Base-by-base conservation (phyloP, 2,329 filamentous ascomycete genomes). In the Colletotrichum musae region DNA sequence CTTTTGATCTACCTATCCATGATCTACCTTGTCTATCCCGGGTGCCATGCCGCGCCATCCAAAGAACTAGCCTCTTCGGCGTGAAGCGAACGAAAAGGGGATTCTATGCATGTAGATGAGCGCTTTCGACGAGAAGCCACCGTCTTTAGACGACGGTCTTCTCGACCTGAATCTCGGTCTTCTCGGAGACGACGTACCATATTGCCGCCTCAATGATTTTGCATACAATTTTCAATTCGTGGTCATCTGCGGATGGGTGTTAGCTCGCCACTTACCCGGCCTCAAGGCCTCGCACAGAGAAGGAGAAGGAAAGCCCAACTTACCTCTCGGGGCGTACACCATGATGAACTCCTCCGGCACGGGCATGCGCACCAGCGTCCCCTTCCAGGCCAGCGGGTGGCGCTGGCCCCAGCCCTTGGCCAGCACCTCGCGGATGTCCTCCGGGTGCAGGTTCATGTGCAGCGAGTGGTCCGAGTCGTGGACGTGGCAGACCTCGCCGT, bases 401-500 rank as follows among this genome's bases (percentile, higher is more conserved):
- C 88, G 81, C 81, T 97, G 90, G 1, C 92, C 94, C 94, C 94
- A 97, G 2, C 93, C 93, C 71, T 89, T 90, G 73, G 91, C 87
- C 26, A 97, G 81, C 18, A 96, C 87, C 59, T 91, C 84, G 74
- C 86, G 88, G 59, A 92, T 93, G 76, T 97, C 94, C 50, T 91
- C 88, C 0, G 93, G 93, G 75, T 96, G 93, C 60, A 97, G 85
- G 57, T 90, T 93, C 81, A 96, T 84, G 79, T 97, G 94, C 86
- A 96, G 84, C 4, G 90, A 92, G 70, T 92, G 88, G 73, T 96
- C 94, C 26, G 87, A 90, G 57, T 91, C 88, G 79, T 97, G 94
- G 12, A 94, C 89, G 78, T 97, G 94, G 74, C 89, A 92, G 51
- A 97, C 88, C 80, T 97, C 94, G n/a, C 93, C 93, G 73, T 91